Percentiles rank a stretch among this genome's conserved stretches.
These are phyloP conservation scores for Fusarium kyushuense DNA, from an alignment of 2,329 filamentous ascomycete species.

Conservation along the genomic window DNA sequence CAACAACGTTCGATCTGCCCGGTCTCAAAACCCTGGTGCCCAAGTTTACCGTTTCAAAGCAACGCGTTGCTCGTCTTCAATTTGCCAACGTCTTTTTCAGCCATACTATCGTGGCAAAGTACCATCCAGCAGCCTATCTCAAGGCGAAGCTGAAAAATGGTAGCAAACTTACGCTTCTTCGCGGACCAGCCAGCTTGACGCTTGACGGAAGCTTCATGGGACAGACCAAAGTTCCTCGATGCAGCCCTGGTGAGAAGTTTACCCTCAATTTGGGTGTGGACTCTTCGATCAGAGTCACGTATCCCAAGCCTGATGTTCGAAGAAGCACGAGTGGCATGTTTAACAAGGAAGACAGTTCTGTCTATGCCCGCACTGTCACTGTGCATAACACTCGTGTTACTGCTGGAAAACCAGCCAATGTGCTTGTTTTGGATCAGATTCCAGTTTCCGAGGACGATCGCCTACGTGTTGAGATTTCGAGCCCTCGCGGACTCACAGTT, in stretches of 20 bases:
- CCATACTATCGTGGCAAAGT: slow-evolving; percentile 71
- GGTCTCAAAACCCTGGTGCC: slow-evolving; percentile 68
- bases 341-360: slow-evolving; percentile 63
- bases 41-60: slow-evolving; percentile 63
- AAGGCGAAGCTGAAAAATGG: slow-evolving; percentile 68
- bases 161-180: slow-evolving; percentile 67
- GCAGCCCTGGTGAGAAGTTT: slow-evolving; percentile 66
- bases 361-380: slow-evolving; percentile 62
- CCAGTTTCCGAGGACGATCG: slow-evolving; percentile 72
- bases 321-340: slow-evolving; percentile 65
- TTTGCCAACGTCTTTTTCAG: slow-evolving; percentile 65
- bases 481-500: slow-evolving; percentile 60
- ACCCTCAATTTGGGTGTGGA: slow-evolving; percentile 69
- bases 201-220: slow-evolving; percentile 74
- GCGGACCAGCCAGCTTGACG: slow-evolving; percentile 67
- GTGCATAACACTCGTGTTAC: slow-evolving; percentile 63
- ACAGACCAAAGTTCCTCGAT: slow-evolving; percentile 65
- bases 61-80: slow-evolving; percentile 68
- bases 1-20: slow-evolving; percentile 71
- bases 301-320: slow-evolving; percentile 67
- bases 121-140: slow-evolving; percentile 70
- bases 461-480: slow-evolving; percentile 63
- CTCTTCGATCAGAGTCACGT: slow-evolving; percentile 66
- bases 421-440: slow-evolving; percentile 70
- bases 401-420: slow-evolving; percentile 54